Conservation (phyloP, 768 basidiomycete species). For the Boletus sp. region DNA sequence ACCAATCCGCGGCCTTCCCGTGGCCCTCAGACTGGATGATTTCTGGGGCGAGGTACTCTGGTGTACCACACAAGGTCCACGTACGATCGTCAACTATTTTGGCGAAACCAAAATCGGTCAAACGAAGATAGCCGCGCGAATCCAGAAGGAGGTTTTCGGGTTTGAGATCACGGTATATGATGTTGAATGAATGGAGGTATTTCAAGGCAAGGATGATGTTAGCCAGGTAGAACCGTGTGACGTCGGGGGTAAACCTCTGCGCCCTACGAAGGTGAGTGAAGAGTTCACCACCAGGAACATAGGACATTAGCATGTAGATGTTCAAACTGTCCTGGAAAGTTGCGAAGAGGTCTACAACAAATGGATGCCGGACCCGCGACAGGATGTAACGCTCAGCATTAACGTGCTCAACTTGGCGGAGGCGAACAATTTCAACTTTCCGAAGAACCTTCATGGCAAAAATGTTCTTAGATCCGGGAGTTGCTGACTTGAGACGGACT, state of each 20-base stretch:
- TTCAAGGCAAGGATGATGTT: conserved; percentile 94
- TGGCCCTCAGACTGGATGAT: conserved; percentile 98
- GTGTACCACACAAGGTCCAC: conserved; percentile 95
- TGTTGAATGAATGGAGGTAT: conserved; percentile 93
- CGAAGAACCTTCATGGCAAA: conserved; percentile 90
- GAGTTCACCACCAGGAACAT: conserved; percentile 94
- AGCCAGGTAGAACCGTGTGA: conserved; percentile 96
- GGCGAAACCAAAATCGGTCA: conserved; percentile 98
- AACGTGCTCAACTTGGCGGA: conserved; percentile 97
- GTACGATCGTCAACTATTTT: conserved; percentile 98
- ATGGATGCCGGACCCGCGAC: conserved; percentile 88
- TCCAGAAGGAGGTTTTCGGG: conserved; percentile 98
- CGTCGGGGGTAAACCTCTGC: conserved; percentile 93
- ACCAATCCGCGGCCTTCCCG: conserved; percentile 98
- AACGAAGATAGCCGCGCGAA: conserved; percentile 86
- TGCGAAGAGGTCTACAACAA: conserved; percentile 94
- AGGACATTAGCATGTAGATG: conserved; percentile 97
- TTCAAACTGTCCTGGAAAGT: conserved; percentile 96
- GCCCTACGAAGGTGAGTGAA: conserved; percentile 96
- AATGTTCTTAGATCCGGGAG: conserved; percentile 41
- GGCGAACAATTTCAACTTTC: conserved; percentile 80
- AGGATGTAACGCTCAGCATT: conserved; percentile 95
- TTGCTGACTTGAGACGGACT: conserved; percentile 69
- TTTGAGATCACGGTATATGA: conserved; percentile 98
- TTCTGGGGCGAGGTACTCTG: conserved; percentile 97